Evolutionary conservation across 805 yeast genomes (phyloP), one percentile per base, ranked within the genome.

Genomic region (Candida chilensis): DNA sequence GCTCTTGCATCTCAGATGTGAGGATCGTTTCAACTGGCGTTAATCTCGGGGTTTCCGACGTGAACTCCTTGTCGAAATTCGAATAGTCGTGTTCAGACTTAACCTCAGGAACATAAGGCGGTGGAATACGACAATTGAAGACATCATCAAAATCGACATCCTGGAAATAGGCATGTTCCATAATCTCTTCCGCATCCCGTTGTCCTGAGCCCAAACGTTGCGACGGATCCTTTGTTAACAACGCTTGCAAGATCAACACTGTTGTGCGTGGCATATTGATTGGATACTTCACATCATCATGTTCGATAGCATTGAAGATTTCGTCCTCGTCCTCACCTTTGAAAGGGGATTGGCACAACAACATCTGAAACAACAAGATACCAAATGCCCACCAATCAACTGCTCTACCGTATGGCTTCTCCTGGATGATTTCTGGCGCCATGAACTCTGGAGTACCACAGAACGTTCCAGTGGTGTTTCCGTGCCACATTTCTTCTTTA

Each of bases 371-470:
- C 40, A 92, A 64, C 39, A 92, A 67, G 17, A 92, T 97, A 34
- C 99, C 99, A 65, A 88, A 86, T 1, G 98, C 97, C 98, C 98
- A 92, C 98, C 98, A 92, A 58, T 92, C 99, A 32, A 92, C 98
- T 24, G 92, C 82, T 48, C 94, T 76, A 31, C 87, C 92, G 48
- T 92, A 92, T 36, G 78, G 82, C 54, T 88, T 94, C 32, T 92
- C 97, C 39, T 85, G 78, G 48, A 92, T 66, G 41, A 92, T 90
- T 56, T 92, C 99, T 0, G 99, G 99, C 1, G 98, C 99, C 95
- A 92, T 92, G 43, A 92, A 84, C 54, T 92, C 98, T 0, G 99
- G 99, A 3, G 99, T 92, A 44, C 99, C 98, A 64, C 98, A 92
- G 63, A 90, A 92, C 0, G 98, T 92, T 4, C 85, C 78, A 0